Percentiles rank a stretch among this genome's conserved stretches.
Evolutionary conservation across 352 stramenopile species (phyloP).

Genomic region (Phytopythium sindhum): DNA sequence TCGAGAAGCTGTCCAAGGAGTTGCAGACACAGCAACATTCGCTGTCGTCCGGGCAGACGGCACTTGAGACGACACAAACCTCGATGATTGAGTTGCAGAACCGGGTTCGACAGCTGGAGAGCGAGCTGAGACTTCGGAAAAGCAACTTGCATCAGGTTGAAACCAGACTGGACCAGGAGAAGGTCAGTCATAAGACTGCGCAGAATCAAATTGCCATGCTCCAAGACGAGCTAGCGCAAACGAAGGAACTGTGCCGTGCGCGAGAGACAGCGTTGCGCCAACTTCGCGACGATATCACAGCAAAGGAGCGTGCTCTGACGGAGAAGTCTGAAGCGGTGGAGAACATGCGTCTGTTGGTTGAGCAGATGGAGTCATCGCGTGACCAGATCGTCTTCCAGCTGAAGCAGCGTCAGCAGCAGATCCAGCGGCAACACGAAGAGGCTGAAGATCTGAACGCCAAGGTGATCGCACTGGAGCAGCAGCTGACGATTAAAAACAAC

Average conservation of each 20-base stretch:
- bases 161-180: slow-evolving; percentile 65
- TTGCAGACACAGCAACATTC: slow-evolving; percentile 56
- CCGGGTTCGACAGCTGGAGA: slow-evolving; percentile 62
- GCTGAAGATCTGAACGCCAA: slow-evolving; percentile 52
- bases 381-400: slow-evolving; percentile 77
- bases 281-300: slow-evolving; percentile 50
- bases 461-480: slow-evolving; percentile 37
- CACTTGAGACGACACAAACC: slow-evolving; percentile 50
- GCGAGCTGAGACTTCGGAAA: slow-evolving; percentile 53
- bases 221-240: slow-evolving; percentile 58
- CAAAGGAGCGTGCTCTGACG: slow-evolving; percentile 51
- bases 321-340: slow-evolving; percentile 64
- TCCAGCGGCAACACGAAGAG: slow-evolving; percentile 52
- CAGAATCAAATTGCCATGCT: slow-evolving; percentile 55
- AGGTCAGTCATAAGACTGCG: slow-evolving; percentile 43
- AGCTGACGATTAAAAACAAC: slow-evolving; percentile 33
- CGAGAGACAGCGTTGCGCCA: slow-evolving; percentile 56
- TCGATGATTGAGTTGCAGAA: slow-evolving; percentile 55
- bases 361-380: slow-evolving; percentile 81
- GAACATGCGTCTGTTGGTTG: slow-evolving; percentile 70
- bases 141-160: slow-evolving; percentile 51
- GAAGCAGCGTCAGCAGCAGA: slow-evolving; percentile 69
- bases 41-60: slow-evolving; percentile 48
- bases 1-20: slow-evolving; percentile 68
- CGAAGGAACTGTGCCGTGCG: slow-evolving; percentile 46